Conservation (phyloP, 768 basidiomycete species). For the Leccinellum rugosiceps region DNA sequence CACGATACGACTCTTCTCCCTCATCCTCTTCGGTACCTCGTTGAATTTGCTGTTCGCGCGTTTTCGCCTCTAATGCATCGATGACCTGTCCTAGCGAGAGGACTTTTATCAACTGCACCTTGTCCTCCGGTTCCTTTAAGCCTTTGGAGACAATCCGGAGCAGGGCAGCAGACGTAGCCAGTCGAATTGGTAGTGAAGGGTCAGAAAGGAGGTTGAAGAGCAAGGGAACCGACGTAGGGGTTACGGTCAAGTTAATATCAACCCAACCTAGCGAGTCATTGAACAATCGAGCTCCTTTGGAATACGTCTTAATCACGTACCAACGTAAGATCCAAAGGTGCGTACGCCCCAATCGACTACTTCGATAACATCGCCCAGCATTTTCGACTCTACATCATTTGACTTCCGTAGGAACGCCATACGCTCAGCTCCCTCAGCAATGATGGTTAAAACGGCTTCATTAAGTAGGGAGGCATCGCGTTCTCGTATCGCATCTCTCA, state of each 20-base stretch:
- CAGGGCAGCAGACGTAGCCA: conserved; percentile 79
- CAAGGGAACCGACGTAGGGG: conserved; percentile 80
- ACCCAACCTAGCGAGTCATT: conserved; percentile 76
- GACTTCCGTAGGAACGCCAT: conserved; percentile 53
- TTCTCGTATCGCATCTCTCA: conserved; percentile 88
- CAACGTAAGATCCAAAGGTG: conserved; percentile 91
- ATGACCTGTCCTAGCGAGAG: conserved; percentile 83
- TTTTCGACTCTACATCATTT: conserved; percentile 41
- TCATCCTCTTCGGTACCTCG: conserved; percentile 76
- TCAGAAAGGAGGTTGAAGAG: conserved; percentile 83
- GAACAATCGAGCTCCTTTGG: background rate
- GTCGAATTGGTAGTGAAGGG: conserved; percentile 70
- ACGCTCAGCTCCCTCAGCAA: conserved; percentile 65
- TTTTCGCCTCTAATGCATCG: conserved; percentile 75
- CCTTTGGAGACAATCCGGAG: conserved; percentile 88
- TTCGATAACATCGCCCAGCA: conserved; percentile 62
- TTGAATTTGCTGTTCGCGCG: conserved; percentile 60
- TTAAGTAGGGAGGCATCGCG: conserved; percentile 85
- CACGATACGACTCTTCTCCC: conserved; percentile 85
- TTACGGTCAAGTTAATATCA: conserved; percentile 94
- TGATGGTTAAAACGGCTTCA: conserved; percentile 79
- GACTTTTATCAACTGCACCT: conserved; percentile 85
- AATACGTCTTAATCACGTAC: conserved; percentile 47
- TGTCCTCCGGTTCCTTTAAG: conserved; percentile 86
- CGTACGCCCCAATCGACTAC: conserved; percentile 90